These are phyloP conservation scores for Aquilaria agallochum DNA, from an alignment of 441 rosid species.

Conservation along the genomic window DNA sequence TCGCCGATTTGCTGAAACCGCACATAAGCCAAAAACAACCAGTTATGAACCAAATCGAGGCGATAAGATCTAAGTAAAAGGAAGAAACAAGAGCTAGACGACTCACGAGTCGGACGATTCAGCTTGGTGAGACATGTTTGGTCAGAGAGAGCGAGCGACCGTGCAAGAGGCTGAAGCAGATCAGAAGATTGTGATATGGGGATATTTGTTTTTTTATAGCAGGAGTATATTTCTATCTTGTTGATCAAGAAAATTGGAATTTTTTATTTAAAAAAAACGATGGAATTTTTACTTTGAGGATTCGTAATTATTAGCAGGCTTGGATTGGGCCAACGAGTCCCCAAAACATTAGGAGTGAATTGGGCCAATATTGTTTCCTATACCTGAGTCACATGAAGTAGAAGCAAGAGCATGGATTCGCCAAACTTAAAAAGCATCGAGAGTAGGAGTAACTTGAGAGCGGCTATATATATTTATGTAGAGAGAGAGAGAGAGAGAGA, in stretches of 20 bases:
- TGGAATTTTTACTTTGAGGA: background rate
- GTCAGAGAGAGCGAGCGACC: background rate
- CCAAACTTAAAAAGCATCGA: too few relatives aligned
- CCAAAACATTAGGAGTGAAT: too few relatives aligned
- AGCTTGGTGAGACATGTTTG: constrained; percentile 20
- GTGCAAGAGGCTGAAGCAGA: too few relatives aligned
- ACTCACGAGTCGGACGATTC: constrained; percentile 42
- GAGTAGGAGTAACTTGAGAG: too few relatives aligned
- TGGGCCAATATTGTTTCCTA: too few relatives aligned
- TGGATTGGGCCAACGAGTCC: too few relatives aligned
- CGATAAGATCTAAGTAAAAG: too few relatives aligned
- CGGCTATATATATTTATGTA: too few relatives aligned
- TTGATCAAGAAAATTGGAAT: background rate
- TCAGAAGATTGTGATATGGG: background rate
- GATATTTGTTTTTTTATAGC: constrained; percentile 1
- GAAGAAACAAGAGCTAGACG: background rate
- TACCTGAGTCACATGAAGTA: too few relatives aligned
- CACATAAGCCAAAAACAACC: background rate
- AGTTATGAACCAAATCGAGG: background rate
- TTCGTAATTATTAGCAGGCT: background rate
- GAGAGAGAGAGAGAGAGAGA: too few relatives aligned
- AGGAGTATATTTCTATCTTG: background rate
- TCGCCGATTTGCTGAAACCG: constrained; percentile 26
- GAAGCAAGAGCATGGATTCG: too few relatives aligned
- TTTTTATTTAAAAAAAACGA: too few relatives aligned